Evolutionary conservation across 1,284 basidiomycete genomes (phyloP), one percentile per base, ranked within the genome.

Genomic region (Uromyces viciae-fabae): DNA sequence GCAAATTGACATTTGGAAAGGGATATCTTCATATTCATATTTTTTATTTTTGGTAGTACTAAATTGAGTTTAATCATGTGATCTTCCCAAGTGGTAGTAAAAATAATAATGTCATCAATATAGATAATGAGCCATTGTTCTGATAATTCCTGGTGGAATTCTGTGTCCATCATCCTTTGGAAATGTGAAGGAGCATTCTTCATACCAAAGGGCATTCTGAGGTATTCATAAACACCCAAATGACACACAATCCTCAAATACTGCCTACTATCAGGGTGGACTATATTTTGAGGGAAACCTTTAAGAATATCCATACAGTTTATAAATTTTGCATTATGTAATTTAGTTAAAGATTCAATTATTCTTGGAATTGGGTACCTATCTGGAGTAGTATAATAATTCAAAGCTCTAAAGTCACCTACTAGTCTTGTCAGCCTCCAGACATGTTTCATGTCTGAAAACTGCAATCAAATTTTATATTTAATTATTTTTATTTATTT

Each of bases 181-280:
- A 75, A 75, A 40, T 56, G 56, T 8, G 73, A 56, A 56, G 73
- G 73, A 0, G 49, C 49, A 60, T 58, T 75, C 8, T 75, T 75
- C 15, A 38, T 56, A 0, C 73, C 73, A 56, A 75, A 75, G 7
- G 71, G 71, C 71, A 74, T 74, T 25, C 71, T 74, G 0, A 52
- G 42, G 5, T 74, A 74, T 56, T 74, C 49, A 56, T 54, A 74
- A 11, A 74, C 56, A 1, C 71, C 71, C 28, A 74, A 31, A 36
- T 74, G 73, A 33, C n/a, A 36, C 0, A 60, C 60, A 17, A 75
- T 75, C 17, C 33, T 36, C 49, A 75, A 31, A 15, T 58, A 52
- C 11, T 38, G 25, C 40, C 25, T 58, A 33, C 54, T 75, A 2
- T 38, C 31, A 19, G 42, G 31, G 25, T 75, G 33, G 28, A 74